Evolutionary conservation across 495 filamentous ascomycete species (phyloP), one percentile per base, ranked within the genome.

Genomic region (Penicillium coprophilum): DNA sequence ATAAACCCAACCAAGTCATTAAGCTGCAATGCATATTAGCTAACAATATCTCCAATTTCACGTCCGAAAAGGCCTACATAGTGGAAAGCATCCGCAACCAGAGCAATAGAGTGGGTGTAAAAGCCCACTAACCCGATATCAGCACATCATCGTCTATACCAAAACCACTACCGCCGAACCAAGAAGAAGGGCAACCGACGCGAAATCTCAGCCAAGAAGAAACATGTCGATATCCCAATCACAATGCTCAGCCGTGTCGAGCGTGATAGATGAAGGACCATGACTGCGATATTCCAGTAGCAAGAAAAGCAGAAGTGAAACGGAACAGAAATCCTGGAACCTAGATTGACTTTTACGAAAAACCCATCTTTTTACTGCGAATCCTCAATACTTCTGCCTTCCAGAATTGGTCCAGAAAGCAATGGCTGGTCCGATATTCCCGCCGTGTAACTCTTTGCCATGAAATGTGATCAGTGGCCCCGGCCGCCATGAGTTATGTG

Each of bases 81-180:
- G 67, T 97, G 92, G 66, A 96, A 96, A 44, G 92, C 88, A 77
- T 97, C 92, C 17, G 92, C 92, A 60, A 92, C 87, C 55, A 97
- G 71, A 7, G 92, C 92, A 38, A 97, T 81, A 21, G 91, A 96
- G 61, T 87, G 84, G 28, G 92, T 91, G 36, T 84, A 77, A 62
- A 93, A 88, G 23, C 92, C 92, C 48, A 89, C 83, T 78, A 38
- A 11, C n/a, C 17, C 7, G 8, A 11, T 34, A 30, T 71, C 50
- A 65, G 66, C 40, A 41, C 32, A 28, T 34, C 6, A 15, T 28
- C 7, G n/a, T 23, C 10, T 13, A 30, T 3, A 13, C n/a, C 27
- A 17, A 47, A 21, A 51, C 31, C n/a, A 38, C 7, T 38, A n/a
- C 15, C 15, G 30, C 1, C 15, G 2, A 31, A 28, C 19, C 10